Evolutionary conservation across 2,329 filamentous ascomycete genomes (phyloP).

Genomic region (Curvularia lunata): DNA sequence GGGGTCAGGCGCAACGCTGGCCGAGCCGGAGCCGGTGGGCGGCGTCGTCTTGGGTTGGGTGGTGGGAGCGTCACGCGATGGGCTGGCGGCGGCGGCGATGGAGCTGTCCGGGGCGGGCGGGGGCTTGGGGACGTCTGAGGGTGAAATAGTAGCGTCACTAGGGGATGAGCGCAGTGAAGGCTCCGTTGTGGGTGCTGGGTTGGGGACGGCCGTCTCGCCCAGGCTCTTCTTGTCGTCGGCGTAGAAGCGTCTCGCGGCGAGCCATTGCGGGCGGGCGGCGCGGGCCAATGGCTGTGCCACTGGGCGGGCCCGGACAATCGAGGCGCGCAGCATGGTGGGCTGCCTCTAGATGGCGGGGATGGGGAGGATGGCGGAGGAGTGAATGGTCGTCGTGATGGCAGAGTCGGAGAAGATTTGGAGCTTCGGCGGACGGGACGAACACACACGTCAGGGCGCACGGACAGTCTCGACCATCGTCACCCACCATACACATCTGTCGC

Average conservation of each 20-base stretch:
- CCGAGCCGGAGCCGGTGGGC: slow-evolving; percentile 52
- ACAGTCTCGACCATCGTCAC: not conserved
- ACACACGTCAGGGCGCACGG: slow-evolving; percentile 24
- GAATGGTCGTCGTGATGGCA: slow-evolving; percentile 19
- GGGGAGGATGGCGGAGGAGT: slow-evolving; percentile 14
- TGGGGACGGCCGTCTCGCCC: slow-evolving; percentile 48
- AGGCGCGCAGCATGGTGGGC: slow-evolving; percentile 64
- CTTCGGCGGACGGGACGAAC: slow-evolving; percentile 7
- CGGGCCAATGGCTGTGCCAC: slow-evolving; percentile 48
- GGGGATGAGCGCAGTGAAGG: slow-evolving; percentile 8
- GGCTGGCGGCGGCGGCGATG: slow-evolving; percentile 31
- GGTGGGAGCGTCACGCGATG: slow-evolving; percentile 44
- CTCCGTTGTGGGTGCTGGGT: slow-evolving; percentile 37
- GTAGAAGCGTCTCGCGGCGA: slow-evolving; percentile 56
- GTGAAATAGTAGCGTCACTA: slow-evolving; percentile 53
- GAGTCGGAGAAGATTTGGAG: slow-evolving; percentile 27
- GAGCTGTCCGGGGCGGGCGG: slow-evolving; percentile 52
- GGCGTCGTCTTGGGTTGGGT: slow-evolving; percentile 45
- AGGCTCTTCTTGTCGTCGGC: slow-evolving; percentile 55
- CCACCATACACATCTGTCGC: too few relatives aligned
- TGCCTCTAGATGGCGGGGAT: slow-evolving; percentile 43
- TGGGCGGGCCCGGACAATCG: slow-evolving; percentile 57
- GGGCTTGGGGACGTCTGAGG: slow-evolving; percentile 57
- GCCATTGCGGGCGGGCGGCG: slow-evolving; percentile 47
- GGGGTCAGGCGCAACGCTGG: slow-evolving; percentile 52